Conservation (phyloP, 2,329 filamentous ascomycete species). For the Colletotrichum caudatum region DNA sequence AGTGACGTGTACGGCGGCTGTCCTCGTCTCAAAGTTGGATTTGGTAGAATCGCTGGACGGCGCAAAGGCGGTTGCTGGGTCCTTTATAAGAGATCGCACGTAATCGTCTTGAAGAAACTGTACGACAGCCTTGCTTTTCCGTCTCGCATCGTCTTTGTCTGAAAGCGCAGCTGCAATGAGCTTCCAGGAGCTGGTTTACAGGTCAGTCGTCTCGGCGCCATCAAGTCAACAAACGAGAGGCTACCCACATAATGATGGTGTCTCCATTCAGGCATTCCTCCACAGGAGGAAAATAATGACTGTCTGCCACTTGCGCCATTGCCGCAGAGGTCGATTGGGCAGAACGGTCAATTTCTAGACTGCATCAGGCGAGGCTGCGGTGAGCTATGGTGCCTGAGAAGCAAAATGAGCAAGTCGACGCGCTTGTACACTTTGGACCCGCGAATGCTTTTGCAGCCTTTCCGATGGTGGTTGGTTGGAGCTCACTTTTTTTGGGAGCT, state of each 20-base stretch:
- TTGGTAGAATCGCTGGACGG: constrained; percentile 72
- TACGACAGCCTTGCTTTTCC: constrained; percentile 66
- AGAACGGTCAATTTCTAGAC: constrained; percentile 37
- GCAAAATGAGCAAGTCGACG: constrained; percentile 43
- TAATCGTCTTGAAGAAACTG: constrained; percentile 79
- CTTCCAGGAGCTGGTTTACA: constrained; percentile 69
- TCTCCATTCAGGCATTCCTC: constrained; percentile 87
- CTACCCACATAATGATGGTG: constrained; percentile 80
- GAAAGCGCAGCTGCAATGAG: constrained; percentile 66
- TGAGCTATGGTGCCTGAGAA: constrained; percentile 45
- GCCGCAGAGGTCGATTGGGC: constrained; percentile 55
- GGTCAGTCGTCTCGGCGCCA: constrained; percentile 29
- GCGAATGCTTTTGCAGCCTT: constrained; percentile 41
- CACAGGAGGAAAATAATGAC: constrained; percentile 84
- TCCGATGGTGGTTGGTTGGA: constrained; percentile 36
- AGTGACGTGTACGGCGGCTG: constrained; percentile 86
- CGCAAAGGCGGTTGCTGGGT: constrained; percentile 76
- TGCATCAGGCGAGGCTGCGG: constrained; percentile 42
- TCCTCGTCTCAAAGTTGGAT: constrained; percentile 83
- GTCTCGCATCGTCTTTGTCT: constrained; percentile 68
- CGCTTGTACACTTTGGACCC: constrained; percentile 36
- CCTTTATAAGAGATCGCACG: constrained; percentile 75
- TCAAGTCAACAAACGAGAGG: constrained; percentile 23
- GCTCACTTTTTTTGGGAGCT: constrained; percentile 41
- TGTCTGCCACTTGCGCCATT: constrained; percentile 79